Conservation (phyloP, 2,329 filamentous ascomycete genomes). For the Plenodomus tracheiphilus region DNA sequence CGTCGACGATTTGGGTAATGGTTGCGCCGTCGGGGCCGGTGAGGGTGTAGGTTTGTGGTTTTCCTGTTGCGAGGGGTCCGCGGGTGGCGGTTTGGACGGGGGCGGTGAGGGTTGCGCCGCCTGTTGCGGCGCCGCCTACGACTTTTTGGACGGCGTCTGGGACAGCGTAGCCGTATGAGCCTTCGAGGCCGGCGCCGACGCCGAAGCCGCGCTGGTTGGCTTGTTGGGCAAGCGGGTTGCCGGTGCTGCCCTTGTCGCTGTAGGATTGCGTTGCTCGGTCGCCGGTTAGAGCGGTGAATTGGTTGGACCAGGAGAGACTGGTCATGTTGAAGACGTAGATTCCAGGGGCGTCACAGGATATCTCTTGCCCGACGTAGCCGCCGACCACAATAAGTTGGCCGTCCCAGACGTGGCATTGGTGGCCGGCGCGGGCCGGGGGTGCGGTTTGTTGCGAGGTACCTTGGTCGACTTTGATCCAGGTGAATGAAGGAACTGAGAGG, state of each 20-base stretch:
- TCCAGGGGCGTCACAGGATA: slow-evolving; percentile 68
- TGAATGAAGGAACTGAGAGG: slow-evolving; percentile 77
- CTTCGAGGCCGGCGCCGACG: slow-evolving; percentile 60
- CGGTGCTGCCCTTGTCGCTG: slow-evolving; percentile 32
- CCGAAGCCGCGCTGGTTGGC: slow-evolving; percentile 56
- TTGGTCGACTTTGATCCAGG: slow-evolving; percentile 71
- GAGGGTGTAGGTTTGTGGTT: slow-evolving; percentile 69
- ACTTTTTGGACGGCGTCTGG: slow-evolving; percentile 64
- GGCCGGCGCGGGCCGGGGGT: slow-evolving; percentile 67
- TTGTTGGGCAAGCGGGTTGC: slow-evolving; percentile 56
- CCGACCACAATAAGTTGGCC: slow-evolving; percentile 80
- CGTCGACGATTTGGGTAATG: slow-evolving; percentile 43
- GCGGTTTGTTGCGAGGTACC: slow-evolving; percentile 36
- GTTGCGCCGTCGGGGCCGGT: slow-evolving; percentile 48
- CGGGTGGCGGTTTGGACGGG: slow-evolving; percentile 66
- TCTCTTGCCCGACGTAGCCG: slow-evolving; percentile 65
- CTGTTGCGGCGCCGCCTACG: slow-evolving; percentile 68
- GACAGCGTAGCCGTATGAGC: slow-evolving; percentile 68
- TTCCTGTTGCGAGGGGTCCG: slow-evolving; percentile 72
- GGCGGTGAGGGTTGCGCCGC: slow-evolving; percentile 69
- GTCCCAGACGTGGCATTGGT: slow-evolving; percentile 77
- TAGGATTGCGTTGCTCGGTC: slow-evolving; percentile 51
- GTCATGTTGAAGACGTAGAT: slow-evolving; percentile 79
- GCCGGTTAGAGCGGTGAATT: slow-evolving; percentile 68
- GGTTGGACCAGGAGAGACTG: slow-evolving; percentile 67